phyloP scores from a whole-genome alignment of 1,284 basidiomycete species.

The Pholiota adiposa region DNA sequence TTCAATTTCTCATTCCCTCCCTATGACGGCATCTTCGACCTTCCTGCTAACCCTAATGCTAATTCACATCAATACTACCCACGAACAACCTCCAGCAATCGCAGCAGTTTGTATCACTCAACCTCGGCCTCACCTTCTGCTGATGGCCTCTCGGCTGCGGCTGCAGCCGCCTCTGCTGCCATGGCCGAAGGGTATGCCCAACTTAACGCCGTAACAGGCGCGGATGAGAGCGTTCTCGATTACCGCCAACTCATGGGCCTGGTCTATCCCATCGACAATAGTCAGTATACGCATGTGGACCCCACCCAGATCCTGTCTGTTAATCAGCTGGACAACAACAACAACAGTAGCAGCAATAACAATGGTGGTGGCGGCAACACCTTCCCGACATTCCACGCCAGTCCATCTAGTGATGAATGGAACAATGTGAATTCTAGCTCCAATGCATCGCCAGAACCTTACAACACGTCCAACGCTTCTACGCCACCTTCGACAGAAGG shows the following conservation, averaged over 20 bases:
- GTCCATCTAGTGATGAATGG: conserved; percentile 83
- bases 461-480: conserved; percentile 65
- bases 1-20: conserved; percentile 80
- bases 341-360: conserved; percentile 21
- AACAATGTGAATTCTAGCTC: conserved; percentile 66
- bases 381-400: conserved; percentile 64
- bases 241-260: conserved; percentile 68
- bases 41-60: conserved; percentile 23
- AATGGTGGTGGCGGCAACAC: conserved; percentile 29
- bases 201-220: conserved; percentile 54
- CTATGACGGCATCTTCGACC: conserved; percentile 75
- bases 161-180: conserved; percentile 62
- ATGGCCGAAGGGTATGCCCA: conserved; percentile 74
- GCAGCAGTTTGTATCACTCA: conserved; percentile 42
- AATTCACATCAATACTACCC: conserved; percentile 17
- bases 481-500: conserved; percentile 70
- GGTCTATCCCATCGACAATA: conserved; percentile 58
- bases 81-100: conserved; percentile 31
- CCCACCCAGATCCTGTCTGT: conserved; percentile 80
- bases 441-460: conserved; percentile 78
- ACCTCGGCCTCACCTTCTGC: conserved; percentile 37
- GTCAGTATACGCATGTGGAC: conserved; percentile 78
- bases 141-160: conserved; percentile 65
- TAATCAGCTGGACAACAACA: conserved; percentile 39
- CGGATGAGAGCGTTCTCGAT: conserved; percentile 58